Percentiles rank a stretch among this genome's conserved stretches.
phyloP scores from a whole-genome alignment of 441 rosid species.

The Omphalea diandra region DNA sequence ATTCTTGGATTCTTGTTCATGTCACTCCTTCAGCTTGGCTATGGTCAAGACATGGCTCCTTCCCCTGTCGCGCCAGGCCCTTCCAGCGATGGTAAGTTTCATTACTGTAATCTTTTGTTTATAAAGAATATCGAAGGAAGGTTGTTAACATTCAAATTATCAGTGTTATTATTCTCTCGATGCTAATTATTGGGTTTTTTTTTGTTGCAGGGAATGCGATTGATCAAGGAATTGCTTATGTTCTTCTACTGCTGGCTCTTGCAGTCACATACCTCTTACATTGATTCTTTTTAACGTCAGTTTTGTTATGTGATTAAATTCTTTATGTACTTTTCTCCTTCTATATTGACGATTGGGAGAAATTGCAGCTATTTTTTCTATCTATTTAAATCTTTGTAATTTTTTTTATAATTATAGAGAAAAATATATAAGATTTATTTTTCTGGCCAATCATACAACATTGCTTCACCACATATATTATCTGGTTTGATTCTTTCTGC shows the following conservation, averaged over 20 bases:
- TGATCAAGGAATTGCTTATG: constrained; percentile 48
- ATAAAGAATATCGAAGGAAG: too few relatives aligned
- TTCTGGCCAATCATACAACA: too few relatives aligned
- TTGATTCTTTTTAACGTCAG: constrained; percentile 22
- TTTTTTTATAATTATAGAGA: too few relatives aligned
- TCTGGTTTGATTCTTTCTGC: too few relatives aligned
- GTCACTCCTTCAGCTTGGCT: constrained; percentile 37
- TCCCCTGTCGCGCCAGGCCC: constrained; percentile 34
- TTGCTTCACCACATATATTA: too few relatives aligned
- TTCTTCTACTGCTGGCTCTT: constrained; percentile 41
- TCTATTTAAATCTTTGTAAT: too few relatives aligned
- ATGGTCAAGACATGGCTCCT: constrained; percentile 37
- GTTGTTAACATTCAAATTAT: too few relatives aligned
- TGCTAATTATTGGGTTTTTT: background rate
- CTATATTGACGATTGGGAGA: background rate
- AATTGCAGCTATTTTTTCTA: constrained; percentile 15
- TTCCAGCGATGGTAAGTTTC: constrained; percentile 32
- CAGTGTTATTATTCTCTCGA: background rate
- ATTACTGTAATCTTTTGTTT: background rate
- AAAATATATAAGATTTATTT: too few relatives aligned
- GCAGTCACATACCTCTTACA: constrained; percentile 51
- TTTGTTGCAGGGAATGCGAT: background rate
- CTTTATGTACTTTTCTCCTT: constrained; percentile 15
- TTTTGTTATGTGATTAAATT: constrained; percentile 13
- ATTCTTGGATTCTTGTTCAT: constrained; percentile 33